phyloP scores from a whole-genome alignment of 108 stramenopile species.

The Discostella pseudostelligera region DNA sequence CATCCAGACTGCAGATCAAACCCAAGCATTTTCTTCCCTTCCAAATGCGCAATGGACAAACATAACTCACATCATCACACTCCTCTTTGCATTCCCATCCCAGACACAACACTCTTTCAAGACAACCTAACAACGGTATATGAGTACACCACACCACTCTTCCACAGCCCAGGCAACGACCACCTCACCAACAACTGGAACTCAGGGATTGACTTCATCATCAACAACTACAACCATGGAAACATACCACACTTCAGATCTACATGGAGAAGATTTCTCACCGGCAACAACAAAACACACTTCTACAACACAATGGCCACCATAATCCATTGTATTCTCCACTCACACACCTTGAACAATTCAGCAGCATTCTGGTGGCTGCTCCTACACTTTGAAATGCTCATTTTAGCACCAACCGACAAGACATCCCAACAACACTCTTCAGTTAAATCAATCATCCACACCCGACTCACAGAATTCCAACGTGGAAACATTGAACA shows the following conservation, averaged over 20 bases:
- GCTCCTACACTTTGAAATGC: conserved; percentile 18
- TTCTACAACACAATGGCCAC: too few species aligned
- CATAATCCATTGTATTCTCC: background rate
- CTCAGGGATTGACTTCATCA: too few species aligned
- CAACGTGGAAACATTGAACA: conserved; percentile 1
- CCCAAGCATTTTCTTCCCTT: background rate
- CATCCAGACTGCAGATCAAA: background rate
- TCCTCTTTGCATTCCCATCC: background rate
- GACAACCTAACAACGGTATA: background rate
- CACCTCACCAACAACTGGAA: too few species aligned
- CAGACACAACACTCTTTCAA: background rate
- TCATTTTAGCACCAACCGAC: conserved; percentile 7
- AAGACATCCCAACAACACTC: background rate
- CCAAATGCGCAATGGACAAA: background rate
- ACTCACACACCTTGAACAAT: background rate
- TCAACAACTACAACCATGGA: too few species aligned
- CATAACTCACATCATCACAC: background rate
- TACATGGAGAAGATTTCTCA: background rate
- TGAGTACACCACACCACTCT: background rate
- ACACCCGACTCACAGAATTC: background rate
- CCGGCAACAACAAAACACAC: background rate
- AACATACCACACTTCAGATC: background rate
- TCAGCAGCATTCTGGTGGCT: conserved; percentile 19
- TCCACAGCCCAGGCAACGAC: background rate
- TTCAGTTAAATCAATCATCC: background rate